phyloP scores from a whole-genome alignment of 257 asterid species.

The Solanum boliviense region DNA sequence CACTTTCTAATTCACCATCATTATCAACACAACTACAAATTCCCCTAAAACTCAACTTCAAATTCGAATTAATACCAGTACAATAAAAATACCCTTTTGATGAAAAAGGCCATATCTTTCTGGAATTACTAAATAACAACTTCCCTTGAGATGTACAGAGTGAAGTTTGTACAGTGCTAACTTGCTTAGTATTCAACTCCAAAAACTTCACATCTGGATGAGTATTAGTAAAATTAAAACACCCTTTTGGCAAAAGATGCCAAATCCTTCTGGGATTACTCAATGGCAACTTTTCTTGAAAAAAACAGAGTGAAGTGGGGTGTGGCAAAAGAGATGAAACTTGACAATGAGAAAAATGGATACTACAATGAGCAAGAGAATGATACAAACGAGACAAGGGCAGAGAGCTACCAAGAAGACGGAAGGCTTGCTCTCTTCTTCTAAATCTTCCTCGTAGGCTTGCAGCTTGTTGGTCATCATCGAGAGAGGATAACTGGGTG shows the following conservation, averaged over 20 bases:
- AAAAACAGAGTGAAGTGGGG: conserved; percentile 62
- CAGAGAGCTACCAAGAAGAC: conserved; percentile 63
- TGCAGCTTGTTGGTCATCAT: conserved; percentile 15
- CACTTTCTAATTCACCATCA: conserved; percentile 30
- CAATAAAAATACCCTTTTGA: neutral
- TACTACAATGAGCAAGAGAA: conserved; percentile 34
- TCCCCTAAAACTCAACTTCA: conserved; percentile 19
- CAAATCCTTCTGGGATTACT: neutral
- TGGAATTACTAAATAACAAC: conserved; percentile 23
- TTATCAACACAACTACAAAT: conserved; percentile 23
- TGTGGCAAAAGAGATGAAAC: conserved; percentile 68
- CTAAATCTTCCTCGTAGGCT: conserved; percentile 28
- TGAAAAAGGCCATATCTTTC: neutral
- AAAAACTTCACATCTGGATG: neutral
- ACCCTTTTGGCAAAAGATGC: neutral
- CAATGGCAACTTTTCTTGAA: conserved; percentile 53
- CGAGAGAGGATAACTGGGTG: neutral
- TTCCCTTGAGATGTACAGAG: conserved; percentile 40
- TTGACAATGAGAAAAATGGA: conserved; percentile 43
- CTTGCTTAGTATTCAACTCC: neutral
- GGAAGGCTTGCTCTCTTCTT: conserved; percentile 30
- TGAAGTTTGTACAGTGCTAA: conserved; percentile 21
- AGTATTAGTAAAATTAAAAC: neutral
- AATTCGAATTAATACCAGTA: neutral
- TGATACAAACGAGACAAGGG: conserved; percentile 58